These are phyloP conservation scores for Globisporangium echinulatum DNA, from an alignment of 352 stramenopile species.

Conservation along the genomic window DNA sequence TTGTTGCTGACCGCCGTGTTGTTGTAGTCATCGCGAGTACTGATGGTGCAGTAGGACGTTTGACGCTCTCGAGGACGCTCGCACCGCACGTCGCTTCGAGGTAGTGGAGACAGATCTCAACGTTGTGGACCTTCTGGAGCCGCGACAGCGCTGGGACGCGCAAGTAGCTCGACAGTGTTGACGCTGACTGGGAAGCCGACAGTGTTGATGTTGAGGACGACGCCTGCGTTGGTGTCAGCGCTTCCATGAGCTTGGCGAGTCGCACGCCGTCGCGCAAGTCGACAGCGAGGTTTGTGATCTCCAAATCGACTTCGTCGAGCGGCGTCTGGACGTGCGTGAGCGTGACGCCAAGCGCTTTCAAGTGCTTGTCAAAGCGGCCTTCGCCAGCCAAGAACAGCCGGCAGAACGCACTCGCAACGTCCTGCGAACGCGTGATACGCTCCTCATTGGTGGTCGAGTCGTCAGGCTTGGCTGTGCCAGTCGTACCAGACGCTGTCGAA, in stretches of 20 bases:
- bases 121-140: constrained; percentile 96
- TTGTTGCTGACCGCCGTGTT: constrained; percentile 30
- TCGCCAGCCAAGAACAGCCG: constrained; percentile 90
- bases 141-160: constrained; percentile 92
- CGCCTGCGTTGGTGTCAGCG: constrained; percentile 43
- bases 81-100: constrained; percentile 69
- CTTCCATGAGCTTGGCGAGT: constrained; percentile 91
- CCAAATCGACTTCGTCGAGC: constrained; percentile 94
- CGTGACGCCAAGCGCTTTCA: constrained; percentile 83
- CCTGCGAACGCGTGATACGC: constrained; percentile 87
- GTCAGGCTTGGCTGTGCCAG: constrained; percentile 9
- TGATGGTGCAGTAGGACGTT: constrained; percentile 14
- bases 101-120: constrained; percentile 86
- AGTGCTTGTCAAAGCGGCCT: constrained; percentile 93
- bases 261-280: constrained; percentile 96
- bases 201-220: constrained; percentile 7
- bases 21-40: neutral
- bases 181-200: neutral
- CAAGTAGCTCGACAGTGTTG: constrained; percentile 70
- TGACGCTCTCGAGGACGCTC: constrained; percentile 49
- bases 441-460: constrained; percentile 5
- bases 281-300: constrained; percentile 87
- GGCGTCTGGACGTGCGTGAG: constrained; percentile 89
- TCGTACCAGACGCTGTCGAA: constrained; percentile 5
- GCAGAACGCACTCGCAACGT: constrained; percentile 90